These are phyloP conservation scores for Gentiana dahurica DNA, from an alignment of 257 asterid genomes.

Conservation along the genomic window DNA sequence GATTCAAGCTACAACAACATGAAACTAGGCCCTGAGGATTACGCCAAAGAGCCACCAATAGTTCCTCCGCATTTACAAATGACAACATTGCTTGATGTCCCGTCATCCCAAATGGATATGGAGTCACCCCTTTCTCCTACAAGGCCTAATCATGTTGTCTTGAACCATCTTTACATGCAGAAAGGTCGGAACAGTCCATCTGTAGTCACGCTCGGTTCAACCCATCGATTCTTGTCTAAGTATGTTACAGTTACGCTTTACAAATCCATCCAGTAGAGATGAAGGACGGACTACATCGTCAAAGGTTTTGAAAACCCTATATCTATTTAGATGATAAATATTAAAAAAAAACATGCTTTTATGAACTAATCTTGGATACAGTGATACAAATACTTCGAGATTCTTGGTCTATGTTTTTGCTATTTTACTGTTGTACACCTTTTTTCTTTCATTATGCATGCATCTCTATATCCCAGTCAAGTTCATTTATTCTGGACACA, in stretches of 20 bases:
- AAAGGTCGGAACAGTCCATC: slow-evolving; percentile 72
- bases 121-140: slow-evolving; percentile 82
- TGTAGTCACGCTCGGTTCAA: slow-evolving; percentile 93
- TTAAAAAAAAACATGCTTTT: too few relatives aligned
- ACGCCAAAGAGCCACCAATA: slow-evolving; percentile 82
- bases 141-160: slow-evolving; percentile 89
- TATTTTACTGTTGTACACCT: too few relatives aligned
- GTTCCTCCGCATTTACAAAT: slow-evolving; percentile 82
- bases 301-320: too few relatives aligned
- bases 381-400: too few relatives aligned
- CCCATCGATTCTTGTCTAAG: slow-evolving; percentile 78
- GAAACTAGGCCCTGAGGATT: slow-evolving; percentile 69
- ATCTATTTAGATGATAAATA: too few relatives aligned
- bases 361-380: too few relatives aligned
- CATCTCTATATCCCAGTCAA: too few relatives aligned
- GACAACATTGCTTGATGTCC: slow-evolving; percentile 61
- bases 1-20: slow-evolving; percentile 76
- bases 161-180: slow-evolving; percentile 99
- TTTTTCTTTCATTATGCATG: too few relatives aligned
- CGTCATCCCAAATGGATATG: slow-evolving; percentile 45
- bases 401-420: too few relatives aligned
- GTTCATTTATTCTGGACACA: too few relatives aligned
- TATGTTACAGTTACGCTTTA: slow-evolving; percentile 92
- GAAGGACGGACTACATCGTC: slow-evolving; percentile 3
- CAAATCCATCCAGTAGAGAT: slow-evolving; percentile 92